A percentile compares a stretch with the other conserved stretches of the same genome.
These are phyloP conservation scores for Zelopaecilomyces penicillatus DNA, from an alignment of 2,329 filamentous ascomycete species.

Conservation along the genomic window DNA sequence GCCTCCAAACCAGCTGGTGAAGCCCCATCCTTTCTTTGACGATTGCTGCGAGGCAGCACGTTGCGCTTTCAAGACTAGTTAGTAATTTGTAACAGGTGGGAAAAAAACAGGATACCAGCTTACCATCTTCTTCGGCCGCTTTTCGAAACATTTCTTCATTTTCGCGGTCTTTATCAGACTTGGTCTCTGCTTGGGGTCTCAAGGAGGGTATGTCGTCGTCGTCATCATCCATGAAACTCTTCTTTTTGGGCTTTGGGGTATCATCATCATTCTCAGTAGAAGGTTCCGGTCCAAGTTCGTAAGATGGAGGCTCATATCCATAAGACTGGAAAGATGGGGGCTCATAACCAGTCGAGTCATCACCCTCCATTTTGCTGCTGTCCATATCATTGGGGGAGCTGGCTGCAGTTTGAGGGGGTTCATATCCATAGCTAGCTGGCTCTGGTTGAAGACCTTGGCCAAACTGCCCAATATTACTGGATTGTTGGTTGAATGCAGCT, in stretches of 20 bases:
- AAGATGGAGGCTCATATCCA: conserved; percentile 48
- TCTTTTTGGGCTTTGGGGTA: conserved; percentile 59
- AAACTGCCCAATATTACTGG: conserved; percentile 11
- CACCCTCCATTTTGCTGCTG: conserved; percentile 17
- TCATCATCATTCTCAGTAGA: conserved; percentile 34
- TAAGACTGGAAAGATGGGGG: conserved; percentile 55
- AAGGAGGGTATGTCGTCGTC: conserved; percentile 58
- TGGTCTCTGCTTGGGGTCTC: conserved; percentile 47
- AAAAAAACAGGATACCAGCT: conserved; percentile 18
- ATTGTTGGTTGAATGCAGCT: background rate
- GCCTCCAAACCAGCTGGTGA: conserved; percentile 77
- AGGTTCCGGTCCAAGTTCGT: conserved; percentile 41
- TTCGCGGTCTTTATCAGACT: conserved; percentile 63
- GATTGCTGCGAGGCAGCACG: conserved; percentile 41
- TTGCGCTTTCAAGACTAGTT: conserved; percentile 41
- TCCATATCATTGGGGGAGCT: conserved; percentile 11
- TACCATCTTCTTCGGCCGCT: conserved; percentile 69
- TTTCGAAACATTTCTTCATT: conserved; percentile 80
- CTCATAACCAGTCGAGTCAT: conserved; percentile 43
- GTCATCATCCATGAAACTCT: conserved; percentile 74
- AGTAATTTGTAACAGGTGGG: conserved; percentile 5
- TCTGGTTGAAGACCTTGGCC: conserved; percentile 35
- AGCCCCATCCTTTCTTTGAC: conserved; percentile 65
- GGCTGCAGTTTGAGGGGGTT: conserved; percentile 33
- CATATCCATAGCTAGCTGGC: conserved; percentile 38